Evolutionary conservation across 352 stramenopile species (phyloP), one percentile per base, ranked within the genome.

Genomic region (Peronosclerospora sorghi): DNA sequence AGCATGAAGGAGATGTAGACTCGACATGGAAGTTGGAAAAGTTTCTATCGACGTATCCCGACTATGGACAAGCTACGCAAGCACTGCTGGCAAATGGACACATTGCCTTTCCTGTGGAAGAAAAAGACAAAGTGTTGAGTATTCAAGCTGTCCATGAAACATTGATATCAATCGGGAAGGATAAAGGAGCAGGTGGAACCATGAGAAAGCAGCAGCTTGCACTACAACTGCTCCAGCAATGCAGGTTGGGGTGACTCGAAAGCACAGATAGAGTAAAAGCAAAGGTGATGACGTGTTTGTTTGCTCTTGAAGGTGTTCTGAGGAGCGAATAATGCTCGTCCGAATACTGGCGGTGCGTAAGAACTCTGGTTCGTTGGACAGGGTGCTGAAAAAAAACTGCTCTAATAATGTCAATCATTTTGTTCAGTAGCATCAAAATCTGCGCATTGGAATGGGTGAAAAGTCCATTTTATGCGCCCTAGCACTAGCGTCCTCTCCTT

Each of bases 381-480:
- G n/a, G 40, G 9, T 13, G 24, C 8, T 4, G 2, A 45, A 8
- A 18, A 12, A 10, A 20, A 8, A 12, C 18, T 13, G 4, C 13
- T 40, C 34, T 63, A 43, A 55, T 17, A 9, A 35, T 13, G 20
- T 29, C 5, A 51, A 32, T 21, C 13, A 27, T 19, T 29, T 8
- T 36, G 30, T 41, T 45, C 4, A 28, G 26, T 20, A 91, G 78
- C 78, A 91, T 56, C 78, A 91, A 62, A 86, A 77, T 34, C 53
- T 91, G 12, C 73, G 78, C 28, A 86, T 91, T 47, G 73, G 67
- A 23, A 80, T 88, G 67, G 78, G 75, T 10, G 73, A 84, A 37
- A 91, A 91, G 38, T 87, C 75, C 1, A 83, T 87, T 30, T 62
- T 91, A 10, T 55, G 65, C 8, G 71, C 75, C 6, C 56, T 91